Conservation (phyloP, 2,329 filamentous ascomycete species). For the Corniculantispora saksenae region DNA sequence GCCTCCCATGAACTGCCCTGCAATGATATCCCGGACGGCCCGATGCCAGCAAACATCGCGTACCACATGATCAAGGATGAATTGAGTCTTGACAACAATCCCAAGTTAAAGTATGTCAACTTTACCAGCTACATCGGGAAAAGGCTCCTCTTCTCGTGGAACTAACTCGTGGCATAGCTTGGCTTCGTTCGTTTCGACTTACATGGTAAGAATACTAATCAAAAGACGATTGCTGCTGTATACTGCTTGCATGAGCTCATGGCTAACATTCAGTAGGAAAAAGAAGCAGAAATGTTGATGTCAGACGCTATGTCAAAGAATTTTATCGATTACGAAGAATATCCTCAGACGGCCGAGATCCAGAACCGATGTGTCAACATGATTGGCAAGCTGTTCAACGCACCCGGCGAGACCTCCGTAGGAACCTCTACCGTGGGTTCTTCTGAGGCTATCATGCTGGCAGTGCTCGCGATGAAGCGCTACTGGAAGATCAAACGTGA, state of each 20-base stretch:
- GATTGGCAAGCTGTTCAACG: constrained; percentile 88
- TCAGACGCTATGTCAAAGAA: constrained; percentile 89
- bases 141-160: too few species aligned
- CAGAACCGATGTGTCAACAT: constrained; percentile 91
- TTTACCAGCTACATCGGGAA: too few species aligned
- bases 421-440: constrained; percentile 88
- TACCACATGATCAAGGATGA: constrained; percentile 98
- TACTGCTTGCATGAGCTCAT: neutral
- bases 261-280: constrained; percentile 59
- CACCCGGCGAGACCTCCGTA: constrained; percentile 67
- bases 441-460: constrained; percentile 85
- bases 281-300: constrained; percentile 96
- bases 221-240: constrained; percentile 15
- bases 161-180: constrained; percentile 53
- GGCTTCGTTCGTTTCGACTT: constrained; percentile 92
- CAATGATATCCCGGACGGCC: constrained; percentile 81
- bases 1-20: constrained; percentile 78
- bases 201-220: constrained; percentile 73
- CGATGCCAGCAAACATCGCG: constrained; percentile 92
- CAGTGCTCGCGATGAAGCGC: constrained; percentile 89
- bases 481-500: constrained; percentile 86
- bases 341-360: constrained; percentile 78
- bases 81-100: constrained; percentile 86
- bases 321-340: constrained; percentile 89
- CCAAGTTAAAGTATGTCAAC: constrained; percentile 87